phyloP scores from a whole-genome alignment of 331 rosid genomes.

The Arachis monticola region DNA sequence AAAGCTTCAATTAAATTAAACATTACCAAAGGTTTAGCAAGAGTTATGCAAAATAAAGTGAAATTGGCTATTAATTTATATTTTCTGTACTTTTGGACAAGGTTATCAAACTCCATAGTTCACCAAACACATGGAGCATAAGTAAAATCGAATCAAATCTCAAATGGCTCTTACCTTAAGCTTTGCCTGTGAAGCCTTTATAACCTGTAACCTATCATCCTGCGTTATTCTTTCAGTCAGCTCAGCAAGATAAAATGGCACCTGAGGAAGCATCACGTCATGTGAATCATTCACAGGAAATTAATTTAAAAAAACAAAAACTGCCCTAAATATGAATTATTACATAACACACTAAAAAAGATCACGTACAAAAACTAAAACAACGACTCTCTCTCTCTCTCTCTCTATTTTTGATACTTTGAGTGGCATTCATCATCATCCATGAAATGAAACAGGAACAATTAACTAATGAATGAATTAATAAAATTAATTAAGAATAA shows the following conservation, averaged over 20 bases:
- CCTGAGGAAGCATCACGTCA: constrained; percentile 51
- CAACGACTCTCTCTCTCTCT: too few species aligned
- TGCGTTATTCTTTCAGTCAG: constrained; percentile 76
- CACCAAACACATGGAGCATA: too few species aligned
- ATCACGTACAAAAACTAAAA: too few species aligned
- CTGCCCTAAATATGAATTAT: too few species aligned
- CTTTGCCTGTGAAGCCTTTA: constrained; percentile 76
- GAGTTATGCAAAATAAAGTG: background rate
- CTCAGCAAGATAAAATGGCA: constrained; percentile 90
- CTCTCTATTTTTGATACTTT: background rate
- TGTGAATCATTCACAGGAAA: background rate
- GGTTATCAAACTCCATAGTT: too few species aligned
- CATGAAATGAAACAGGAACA: too few species aligned
- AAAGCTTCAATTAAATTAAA: constrained; percentile 32
- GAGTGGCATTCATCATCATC: constrained; percentile 32
- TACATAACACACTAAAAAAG: too few species aligned
- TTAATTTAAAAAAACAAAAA: background rate
- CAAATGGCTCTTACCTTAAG: constrained; percentile 62
- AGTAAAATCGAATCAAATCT: too few species aligned
- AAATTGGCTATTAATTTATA: background rate
- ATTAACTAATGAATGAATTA: too few species aligned
- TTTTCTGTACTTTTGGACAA: too few species aligned
- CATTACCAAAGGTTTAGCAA: background rate
- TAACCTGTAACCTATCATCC: constrained; percentile 75
- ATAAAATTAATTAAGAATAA: too few species aligned